These are phyloP conservation scores for Botrytis sinoallii DNA, from an alignment of 2,329 filamentous ascomycete species.

Conservation along the genomic window DNA sequence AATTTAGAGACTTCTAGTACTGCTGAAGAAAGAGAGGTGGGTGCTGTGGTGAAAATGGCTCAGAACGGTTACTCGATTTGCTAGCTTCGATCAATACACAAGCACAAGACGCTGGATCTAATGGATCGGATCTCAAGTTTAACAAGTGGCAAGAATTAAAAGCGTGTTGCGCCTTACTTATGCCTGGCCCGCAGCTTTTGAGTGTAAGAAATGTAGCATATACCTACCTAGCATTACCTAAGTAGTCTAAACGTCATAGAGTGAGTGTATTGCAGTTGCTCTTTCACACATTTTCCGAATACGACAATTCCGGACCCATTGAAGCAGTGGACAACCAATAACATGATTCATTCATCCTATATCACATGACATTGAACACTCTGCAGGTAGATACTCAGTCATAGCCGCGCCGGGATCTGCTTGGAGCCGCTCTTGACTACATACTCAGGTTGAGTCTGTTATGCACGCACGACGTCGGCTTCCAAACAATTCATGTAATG, in stretches of 20 bases:
- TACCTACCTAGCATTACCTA: background rate
- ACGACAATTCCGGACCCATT: background rate
- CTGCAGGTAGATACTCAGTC: background rate
- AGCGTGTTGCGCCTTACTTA: background rate
- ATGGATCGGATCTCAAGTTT: constrained; percentile 2
- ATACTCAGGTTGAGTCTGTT: too few species aligned
- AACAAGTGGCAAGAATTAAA: background rate
- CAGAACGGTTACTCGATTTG: background rate
- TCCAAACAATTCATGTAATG: background rate
- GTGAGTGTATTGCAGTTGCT: background rate
- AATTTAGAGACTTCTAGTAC: background rate
- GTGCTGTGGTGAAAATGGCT: background rate
- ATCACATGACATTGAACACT: background rate
- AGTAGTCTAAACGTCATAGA: constrained; percentile 6
- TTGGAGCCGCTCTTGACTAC: background rate
- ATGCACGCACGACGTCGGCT: background rate
- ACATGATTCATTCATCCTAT: background rate
- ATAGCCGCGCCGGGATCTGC: background rate
- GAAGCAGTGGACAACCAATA: background rate
- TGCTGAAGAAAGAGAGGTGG: background rate
- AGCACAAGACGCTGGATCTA: background rate
- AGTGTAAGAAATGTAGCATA: background rate
- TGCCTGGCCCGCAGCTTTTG: background rate
- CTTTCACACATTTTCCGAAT: constrained; percentile 7
- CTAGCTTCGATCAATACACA: constrained; percentile 3